These are phyloP conservation scores for Didymosphaeria variabile DNA, from an alignment of 2,329 filamentous ascomycete species.

Conservation along the genomic window DNA sequence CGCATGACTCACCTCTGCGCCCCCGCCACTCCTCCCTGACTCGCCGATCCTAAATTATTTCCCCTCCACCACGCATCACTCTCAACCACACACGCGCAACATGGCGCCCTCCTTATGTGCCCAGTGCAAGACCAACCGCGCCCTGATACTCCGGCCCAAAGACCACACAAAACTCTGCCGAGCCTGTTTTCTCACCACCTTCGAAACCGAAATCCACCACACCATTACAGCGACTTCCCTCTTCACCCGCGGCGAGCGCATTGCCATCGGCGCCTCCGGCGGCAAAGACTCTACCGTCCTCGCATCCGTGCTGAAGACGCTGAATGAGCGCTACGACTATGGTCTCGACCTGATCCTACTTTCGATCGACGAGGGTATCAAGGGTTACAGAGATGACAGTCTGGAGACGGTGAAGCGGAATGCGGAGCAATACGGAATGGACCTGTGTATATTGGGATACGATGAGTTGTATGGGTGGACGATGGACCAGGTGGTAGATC, in stretches of 20 bases:
- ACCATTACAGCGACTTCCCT: conserved; percentile 85
- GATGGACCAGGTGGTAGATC: conserved; percentile 97
- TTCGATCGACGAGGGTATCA: conserved; percentile 97
- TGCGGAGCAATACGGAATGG: conserved; percentile 88
- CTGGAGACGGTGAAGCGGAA: conserved; percentile 97
- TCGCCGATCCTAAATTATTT: background rate
- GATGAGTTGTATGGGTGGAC: conserved; percentile 97
- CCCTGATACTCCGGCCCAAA: conserved; percentile 91
- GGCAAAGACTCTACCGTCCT: conserved; percentile 98
- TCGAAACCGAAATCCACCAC: conserved; percentile 93
- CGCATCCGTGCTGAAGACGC: conserved; percentile 90
- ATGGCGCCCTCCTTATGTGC: conserved; percentile 85
- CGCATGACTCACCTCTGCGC: background rate
- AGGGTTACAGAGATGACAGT: conserved; percentile 94
- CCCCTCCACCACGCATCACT: conserved; percentile 2
- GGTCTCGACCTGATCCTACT: conserved; percentile 85
- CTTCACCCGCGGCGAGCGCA: conserved; percentile 81
- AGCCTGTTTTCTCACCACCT: conserved; percentile 83
- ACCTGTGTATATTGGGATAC: conserved; percentile 90
- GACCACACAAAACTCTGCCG: conserved; percentile 95
- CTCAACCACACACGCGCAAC: conserved; percentile 3
- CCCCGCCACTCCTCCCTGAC: background rate
- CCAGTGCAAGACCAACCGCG: conserved; percentile 77
- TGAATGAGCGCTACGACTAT: conserved; percentile 90
- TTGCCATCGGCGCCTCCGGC: conserved; percentile 95